Evolutionary conservation across 2,329 filamentous ascomycete species (phyloP), one percentile per base, ranked within the genome.

Genomic region (Tolypocladium capitatum): DNA sequence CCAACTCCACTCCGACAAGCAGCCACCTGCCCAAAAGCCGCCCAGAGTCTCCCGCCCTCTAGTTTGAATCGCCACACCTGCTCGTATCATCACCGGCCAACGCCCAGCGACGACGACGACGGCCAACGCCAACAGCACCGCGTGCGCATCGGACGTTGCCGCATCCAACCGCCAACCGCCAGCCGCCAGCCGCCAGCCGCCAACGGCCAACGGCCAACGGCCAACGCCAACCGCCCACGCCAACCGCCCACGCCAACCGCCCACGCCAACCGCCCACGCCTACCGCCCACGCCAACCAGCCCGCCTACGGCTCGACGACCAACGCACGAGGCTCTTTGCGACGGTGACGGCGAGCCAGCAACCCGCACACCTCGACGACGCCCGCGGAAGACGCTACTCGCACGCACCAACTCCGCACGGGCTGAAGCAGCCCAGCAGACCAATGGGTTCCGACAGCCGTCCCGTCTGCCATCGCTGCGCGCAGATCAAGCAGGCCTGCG

Each of bases 401-500:
- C n/a, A n/a, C 8, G 3, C 21, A 2, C 36, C 5, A 10, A 40
- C 7, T n/a, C 14, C 13, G 5, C 40, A 3, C 18, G 16, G 5
- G 13, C 36, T n/a, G n/a, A n/a, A n/a, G n/a, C n/a, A n/a, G n/a
- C n/a, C n/a, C n/a, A n/a, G 43, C 24, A 28, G n/a, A 14, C 46
- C 47, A 40, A 61, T 61, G 59, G 59, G 58, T 47, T 51, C 56
- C 46, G 58, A 61, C 21, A 56, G 52, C 45, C 53, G 58, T 27
- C 56, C 59, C 24, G 61, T 63, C 20, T 65, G 63, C 51, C 54
- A 60, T 35, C 62, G 62, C 53, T 64, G 62, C 45, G 60, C 62
- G 24, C 58, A 63, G 52, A 65, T 65, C 51, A 65, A 65, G 48
- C 62, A 65, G 52, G 62, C 60, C 41, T 65, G 62, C 50, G 57